Conservation (phyloP, 768 basidiomycete species). For the Favolaschia claudopus region DNA sequence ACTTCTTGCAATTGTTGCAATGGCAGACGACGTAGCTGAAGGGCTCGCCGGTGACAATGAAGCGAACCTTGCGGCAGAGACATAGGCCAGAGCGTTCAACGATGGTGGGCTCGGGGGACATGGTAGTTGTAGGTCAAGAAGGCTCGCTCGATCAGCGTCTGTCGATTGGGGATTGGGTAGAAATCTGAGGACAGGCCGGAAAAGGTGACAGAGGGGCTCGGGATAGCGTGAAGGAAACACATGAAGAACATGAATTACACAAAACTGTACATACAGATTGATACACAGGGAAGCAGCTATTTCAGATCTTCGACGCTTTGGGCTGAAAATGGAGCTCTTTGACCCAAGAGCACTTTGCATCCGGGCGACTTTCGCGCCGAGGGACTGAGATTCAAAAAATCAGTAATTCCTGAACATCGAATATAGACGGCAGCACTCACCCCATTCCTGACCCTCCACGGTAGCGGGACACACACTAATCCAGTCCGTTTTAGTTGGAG, state of each 20-base stretch:
- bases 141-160: too few relatives aligned
- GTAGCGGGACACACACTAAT: neutral
- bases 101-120: too few relatives aligned
- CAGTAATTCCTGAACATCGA: neutral
- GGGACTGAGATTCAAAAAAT: conserved; percentile 10
- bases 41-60: conserved; percentile 19
- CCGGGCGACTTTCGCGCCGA: conserved; percentile 16
- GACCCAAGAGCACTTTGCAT: conserved; percentile 19
- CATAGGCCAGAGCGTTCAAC: conserved; percentile 17
- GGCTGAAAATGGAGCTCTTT: conserved; percentile 13
- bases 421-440: neutral
- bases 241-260: too few relatives aligned
- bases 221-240: too few relatives aligned
- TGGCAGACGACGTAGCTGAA: conserved; percentile 31
- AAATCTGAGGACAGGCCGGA: too few relatives aligned
- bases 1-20: conserved; percentile 35
- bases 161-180: too few relatives aligned
- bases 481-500: conserved; percentile 2
- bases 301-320: too few relatives aligned
- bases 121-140: too few relatives aligned
- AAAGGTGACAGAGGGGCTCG: too few relatives aligned
- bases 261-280: too few relatives aligned
- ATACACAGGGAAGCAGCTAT: too few relatives aligned
- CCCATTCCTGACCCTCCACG: conserved; percentile 9
- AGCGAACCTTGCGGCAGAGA: conserved; percentile 17